Percentiles rank a stretch among this genome's conserved stretches.
phyloP scores from a whole-genome alignment of 2,329 filamentous ascomycete species.

The Penicillium olsonii region DNA sequence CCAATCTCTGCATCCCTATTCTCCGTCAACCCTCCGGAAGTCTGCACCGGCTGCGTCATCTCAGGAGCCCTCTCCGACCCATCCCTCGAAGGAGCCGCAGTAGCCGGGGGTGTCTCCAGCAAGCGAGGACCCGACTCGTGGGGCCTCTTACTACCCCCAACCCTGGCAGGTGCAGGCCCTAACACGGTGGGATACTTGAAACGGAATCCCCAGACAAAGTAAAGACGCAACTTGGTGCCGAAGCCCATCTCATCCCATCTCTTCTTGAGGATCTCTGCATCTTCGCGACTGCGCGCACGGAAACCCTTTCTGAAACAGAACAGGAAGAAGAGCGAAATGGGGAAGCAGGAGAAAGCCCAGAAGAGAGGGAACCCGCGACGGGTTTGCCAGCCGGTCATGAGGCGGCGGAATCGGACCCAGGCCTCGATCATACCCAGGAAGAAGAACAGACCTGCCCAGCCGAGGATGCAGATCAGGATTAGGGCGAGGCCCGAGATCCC shows the following conservation, averaged over 20 bases:
- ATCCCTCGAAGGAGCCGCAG: not conserved
- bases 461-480: slow-evolving; percentile 24
- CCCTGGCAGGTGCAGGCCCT: slow-evolving; percentile 27
- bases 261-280: slow-evolving; percentile 26
- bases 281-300: slow-evolving; percentile 28
- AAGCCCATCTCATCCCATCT: slow-evolving; percentile 29
- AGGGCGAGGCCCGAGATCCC: slow-evolving; percentile 30
- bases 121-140: slow-evolving; percentile 18
- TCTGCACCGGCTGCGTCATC: slow-evolving; percentile 2
- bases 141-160: slow-evolving; percentile 24
- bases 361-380: slow-evolving; percentile 33
- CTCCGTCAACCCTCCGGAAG: slow-evolving; percentile 5
- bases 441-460: slow-evolving; percentile 31
- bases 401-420: slow-evolving; percentile 33
- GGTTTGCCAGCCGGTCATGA: slow-evolving; percentile 38
- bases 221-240: slow-evolving; percentile 29
- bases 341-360: slow-evolving; percentile 29
- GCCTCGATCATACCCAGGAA: slow-evolving; percentile 32
- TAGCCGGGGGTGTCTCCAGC: slow-evolving; percentile 10
- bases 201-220: slow-evolving; percentile 32
- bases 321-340: slow-evolving; percentile 23
- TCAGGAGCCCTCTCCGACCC: slow-evolving; percentile 1
- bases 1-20: slow-evolving; percentile 12
- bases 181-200: slow-evolving; percentile 32
- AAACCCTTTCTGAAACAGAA: slow-evolving; percentile 31